Evolutionary conservation across 2,329 filamentous ascomycete genomes (phyloP).

Genomic region (Trichophyton equinum): DNA sequence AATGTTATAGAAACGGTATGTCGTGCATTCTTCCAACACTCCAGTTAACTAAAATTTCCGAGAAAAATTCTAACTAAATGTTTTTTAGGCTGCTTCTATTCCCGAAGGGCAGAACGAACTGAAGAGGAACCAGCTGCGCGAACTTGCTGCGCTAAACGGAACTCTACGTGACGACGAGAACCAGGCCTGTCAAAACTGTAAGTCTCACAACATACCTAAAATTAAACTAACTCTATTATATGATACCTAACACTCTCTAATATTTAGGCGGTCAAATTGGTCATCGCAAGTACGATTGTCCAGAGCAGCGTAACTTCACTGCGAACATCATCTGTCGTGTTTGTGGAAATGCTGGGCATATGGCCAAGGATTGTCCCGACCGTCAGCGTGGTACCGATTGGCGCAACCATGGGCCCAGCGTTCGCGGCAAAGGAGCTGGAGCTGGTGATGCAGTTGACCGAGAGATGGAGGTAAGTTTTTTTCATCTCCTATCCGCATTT

Average conservation of each 20-base stretch:
- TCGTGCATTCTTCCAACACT: slow-evolving; percentile 16
- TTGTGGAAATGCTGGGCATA: slow-evolving; percentile 94
- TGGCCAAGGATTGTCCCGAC: slow-evolving; percentile 96
- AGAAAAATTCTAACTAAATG: slow-evolving; percentile 19
- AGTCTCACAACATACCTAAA: slow-evolving; percentile 19
- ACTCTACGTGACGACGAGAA: slow-evolving; percentile 98
- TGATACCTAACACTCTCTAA: not conserved
- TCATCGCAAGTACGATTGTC: slow-evolving; percentile 97
- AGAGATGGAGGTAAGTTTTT: slow-evolving; percentile 74
- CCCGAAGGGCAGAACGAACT: slow-evolving; percentile 98
- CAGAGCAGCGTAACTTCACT: slow-evolving; percentile 96
- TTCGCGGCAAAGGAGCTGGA: slow-evolving; percentile 41
- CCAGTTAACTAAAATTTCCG: not conserved
- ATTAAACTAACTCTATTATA: slow-evolving; percentile 6
- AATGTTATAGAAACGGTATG: slow-evolving; percentile 96
- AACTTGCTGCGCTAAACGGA: slow-evolving; percentile 95
- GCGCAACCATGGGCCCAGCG: slow-evolving; percentile 59
- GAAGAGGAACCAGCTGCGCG: slow-evolving; percentile 95
- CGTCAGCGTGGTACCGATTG: slow-evolving; percentile 80
- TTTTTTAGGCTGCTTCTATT: slow-evolving; percentile 79
- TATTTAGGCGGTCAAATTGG: slow-evolving; percentile 73
- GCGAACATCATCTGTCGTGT: slow-evolving; percentile 98
- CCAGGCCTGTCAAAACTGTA: slow-evolving; percentile 95
- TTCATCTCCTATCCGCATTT: not conserved
- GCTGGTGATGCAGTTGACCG: slow-evolving; percentile 75